phyloP scores from a whole-genome alignment of 2,329 filamentous ascomycete species.

The Colletotrichum sp. region DNA sequence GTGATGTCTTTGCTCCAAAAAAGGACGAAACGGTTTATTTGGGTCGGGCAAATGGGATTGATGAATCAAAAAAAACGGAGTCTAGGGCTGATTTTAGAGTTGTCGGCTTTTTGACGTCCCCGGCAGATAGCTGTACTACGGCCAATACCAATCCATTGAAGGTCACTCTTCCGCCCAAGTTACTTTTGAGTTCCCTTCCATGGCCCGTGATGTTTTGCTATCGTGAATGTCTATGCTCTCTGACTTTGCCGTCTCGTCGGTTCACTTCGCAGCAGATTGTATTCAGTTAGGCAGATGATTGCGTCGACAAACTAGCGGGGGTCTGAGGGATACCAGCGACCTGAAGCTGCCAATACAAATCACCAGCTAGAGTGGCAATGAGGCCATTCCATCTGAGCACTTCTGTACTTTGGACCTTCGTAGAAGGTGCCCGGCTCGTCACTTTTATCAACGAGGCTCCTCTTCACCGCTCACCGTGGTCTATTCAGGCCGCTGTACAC shows the following conservation, averaged over 20 bases:
- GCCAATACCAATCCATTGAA: slow-evolving; percentile 26
- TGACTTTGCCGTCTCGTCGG: neutral
- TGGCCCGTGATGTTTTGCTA: neutral
- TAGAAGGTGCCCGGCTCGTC: neutral
- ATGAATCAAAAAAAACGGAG: slow-evolving; percentile 23
- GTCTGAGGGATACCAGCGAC: neutral
- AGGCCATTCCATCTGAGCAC: neutral
- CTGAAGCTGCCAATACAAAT: neutral
- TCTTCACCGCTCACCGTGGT: neutral
- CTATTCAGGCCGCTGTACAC: neutral
- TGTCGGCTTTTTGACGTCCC: slow-evolving; percentile 23
- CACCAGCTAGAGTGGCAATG: fast-evolving
- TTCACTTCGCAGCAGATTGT: neutral
- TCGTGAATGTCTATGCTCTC: neutral
- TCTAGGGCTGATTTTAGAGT: slow-evolving; percentile 24
- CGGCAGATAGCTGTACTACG: slow-evolving; percentile 22
- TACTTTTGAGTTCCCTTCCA: slow-evolving; percentile 4
- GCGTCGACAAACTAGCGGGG: neutral
- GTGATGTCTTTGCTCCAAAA: slow-evolving; percentile 12
- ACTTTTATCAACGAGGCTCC: neutral
- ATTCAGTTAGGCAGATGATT: no score
- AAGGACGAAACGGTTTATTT: slow-evolving; percentile 14
- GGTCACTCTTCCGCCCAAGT: slow-evolving; percentile 19
- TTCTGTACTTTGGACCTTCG: neutral
- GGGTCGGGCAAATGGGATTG: slow-evolving; percentile 23